Evolutionary conservation across 495 filamentous ascomycete genomes (phyloP), one percentile per base, ranked within the genome.

Genomic region (Recurvomyces mirabilis): DNA sequence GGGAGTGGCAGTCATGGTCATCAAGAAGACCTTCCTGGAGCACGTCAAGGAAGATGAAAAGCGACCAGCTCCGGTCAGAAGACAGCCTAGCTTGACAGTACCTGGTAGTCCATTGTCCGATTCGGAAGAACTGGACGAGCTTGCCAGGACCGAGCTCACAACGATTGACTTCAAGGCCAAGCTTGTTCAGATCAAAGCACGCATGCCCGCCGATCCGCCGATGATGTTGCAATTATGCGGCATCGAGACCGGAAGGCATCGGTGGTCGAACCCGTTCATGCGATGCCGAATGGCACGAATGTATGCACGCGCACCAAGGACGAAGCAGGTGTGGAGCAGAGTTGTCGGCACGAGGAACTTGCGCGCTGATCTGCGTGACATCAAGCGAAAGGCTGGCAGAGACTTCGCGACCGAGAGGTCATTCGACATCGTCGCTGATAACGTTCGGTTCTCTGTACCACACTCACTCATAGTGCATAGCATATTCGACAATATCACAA

Each of bases 401-500:
- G 71, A 59, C 5, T 48, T 81, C 31, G 64, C 71, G 0, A 79
- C 89, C 33, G 87, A 96, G 42, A 82, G 74, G 43, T 84, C 87
- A 31, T 74, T 95, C 43, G 91, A 99, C 59, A 55, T 96, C 12
- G 77, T 73, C 47, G 73, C 79, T 1, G 89, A 95, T 53, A 87
- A 86, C 23, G 84, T 96, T 45, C 76, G 91, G 20, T 36, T 95
- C 31, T 86, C 81, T 1, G 84, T 96, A 32, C 91, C 91, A n/a
- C 87, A 96, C 65, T 86, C 94, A 52, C 73, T 96, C 60, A 77
- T 94, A 2, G 71, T 95, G 51, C 81, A 94, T 62, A 81, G 82
- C 50, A 78, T 99, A 43, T 81, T 91, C 11, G 91, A 99, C 60
- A 99, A 96, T 55, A 64, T 91, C 36, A 74, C 83, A 50, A 96